phyloP scores from a whole-genome alignment of 1,139 yeast genomes.

The Hanseniaspora uvarum region DNA sequence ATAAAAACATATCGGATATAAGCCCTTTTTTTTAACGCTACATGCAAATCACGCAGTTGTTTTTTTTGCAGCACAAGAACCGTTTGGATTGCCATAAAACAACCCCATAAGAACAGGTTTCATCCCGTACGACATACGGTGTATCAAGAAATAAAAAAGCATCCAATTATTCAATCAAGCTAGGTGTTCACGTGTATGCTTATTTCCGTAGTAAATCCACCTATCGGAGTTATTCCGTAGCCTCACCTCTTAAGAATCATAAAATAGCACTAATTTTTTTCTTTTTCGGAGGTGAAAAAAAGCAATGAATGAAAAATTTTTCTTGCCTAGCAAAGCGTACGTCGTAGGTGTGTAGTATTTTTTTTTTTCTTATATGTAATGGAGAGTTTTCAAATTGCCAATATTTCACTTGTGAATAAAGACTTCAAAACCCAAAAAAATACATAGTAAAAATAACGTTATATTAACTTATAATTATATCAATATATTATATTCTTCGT shows the following conservation, averaged over 20 bases:
- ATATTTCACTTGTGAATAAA: too few species aligned
- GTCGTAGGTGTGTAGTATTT: background rate
- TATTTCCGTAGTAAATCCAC: too few species aligned
- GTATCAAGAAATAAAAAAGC: too few species aligned
- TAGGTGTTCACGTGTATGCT: too few species aligned
- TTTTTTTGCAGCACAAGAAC: background rate
- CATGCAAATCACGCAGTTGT: background rate
- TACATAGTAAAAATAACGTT: background rate
- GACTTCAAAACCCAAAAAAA: background rate
- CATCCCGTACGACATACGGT: too few species aligned
- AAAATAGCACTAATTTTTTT: background rate
- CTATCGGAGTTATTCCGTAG: too few species aligned
- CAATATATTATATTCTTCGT: background rate
- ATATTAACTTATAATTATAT: background rate
- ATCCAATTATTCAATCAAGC: too few species aligned
- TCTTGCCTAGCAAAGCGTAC: background rate
- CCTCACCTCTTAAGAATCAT: too few species aligned
- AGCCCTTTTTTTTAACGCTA: background rate
- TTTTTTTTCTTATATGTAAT: background rate
- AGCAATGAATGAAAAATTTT: background rate
- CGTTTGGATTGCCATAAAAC: too few species aligned
- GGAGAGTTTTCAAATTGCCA: too few species aligned
- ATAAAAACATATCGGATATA: conserved; percentile 9
- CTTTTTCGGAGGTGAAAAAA: background rate
- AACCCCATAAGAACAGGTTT: too few species aligned